Base-by-base conservation (phyloP, 495 filamentous ascomycete genomes). In the Aspergillus wentii region DNA sequence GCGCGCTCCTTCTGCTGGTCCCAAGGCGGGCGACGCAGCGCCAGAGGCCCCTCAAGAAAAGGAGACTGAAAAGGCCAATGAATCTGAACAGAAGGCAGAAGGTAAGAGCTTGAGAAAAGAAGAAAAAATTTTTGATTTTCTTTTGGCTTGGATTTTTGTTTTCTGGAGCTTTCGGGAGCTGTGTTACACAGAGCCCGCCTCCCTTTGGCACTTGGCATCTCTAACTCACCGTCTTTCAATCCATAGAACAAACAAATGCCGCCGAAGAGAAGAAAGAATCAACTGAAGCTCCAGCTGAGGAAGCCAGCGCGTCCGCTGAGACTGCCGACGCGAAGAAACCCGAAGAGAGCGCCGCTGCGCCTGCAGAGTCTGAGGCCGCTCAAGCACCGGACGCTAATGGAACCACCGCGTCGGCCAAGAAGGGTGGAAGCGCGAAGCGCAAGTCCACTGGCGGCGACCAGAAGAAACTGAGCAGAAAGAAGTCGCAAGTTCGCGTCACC, bases 381-480 rank as follows among this genome's bases (percentile, higher is more conserved):
- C 25, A 43, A 20, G 48, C 47, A n/a, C 37, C 56, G 33, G 51
- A 55, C 41, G 52, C 61, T 21, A 74, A 74, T 51, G 71, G 69
- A 44, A 62, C 68, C 17, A 63, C 72, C 35, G 57, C 64, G 10
- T 53, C 64, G 8, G 48, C 64, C n/a, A 72, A 72, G 52, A 70
- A 72, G 44, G 38, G 50, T 14, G 43, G 43, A 33, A 43, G 46
- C 30, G 56, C 69, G 17, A 74, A 69, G 59, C 72, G 88, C 59
- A 91, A 88, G 69, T 86, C 83, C 17, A 75, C 77, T 13, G 71
- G 59, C 14, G 81, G 77, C 38, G 71, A 81, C 59, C 88, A 86
- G 64, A 63, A 56, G 32, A 92, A 89, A 72, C 68, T 90, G 27
- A 90, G 78, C 62, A 83, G 83, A 64, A 94, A 90, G 72, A 83